phyloP scores from a whole-genome alignment of 805 yeast species.

The Cyberlindnera veronae region DNA sequence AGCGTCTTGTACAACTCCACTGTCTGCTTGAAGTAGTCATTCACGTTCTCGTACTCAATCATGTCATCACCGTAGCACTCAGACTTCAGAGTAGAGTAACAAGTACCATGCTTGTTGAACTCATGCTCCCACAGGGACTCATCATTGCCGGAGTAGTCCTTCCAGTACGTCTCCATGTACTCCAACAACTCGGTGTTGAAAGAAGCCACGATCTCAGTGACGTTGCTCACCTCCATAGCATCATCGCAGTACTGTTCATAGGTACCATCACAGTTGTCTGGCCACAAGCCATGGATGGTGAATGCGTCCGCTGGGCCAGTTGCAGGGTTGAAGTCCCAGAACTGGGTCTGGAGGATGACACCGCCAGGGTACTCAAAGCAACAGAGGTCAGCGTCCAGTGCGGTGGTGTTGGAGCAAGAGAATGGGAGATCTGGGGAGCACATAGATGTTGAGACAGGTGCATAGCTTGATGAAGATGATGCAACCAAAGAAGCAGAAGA shows the following conservation, averaged over 20 bases:
- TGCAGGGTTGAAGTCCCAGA: conserved; percentile 84
- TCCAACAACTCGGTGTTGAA: conserved; percentile 46
- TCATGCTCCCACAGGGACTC: conserved; percentile 83
- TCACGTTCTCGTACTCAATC: conserved; percentile 40
- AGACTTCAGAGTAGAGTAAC: conserved; percentile 77
- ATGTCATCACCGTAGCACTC: conserved; percentile 50
- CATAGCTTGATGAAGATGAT: too few relatives aligned
- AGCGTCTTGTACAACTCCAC: conserved; percentile 53
- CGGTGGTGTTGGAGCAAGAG: conserved; percentile 56
- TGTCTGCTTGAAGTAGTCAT: conserved; percentile 64
- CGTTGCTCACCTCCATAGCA: conserved; percentile 50
- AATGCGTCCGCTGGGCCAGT: conserved; percentile 67
- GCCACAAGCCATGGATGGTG: conserved; percentile 88
- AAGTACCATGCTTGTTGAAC: conserved; percentile 91
- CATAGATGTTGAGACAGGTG: too few relatives aligned
- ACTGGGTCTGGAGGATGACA: conserved; percentile 79
- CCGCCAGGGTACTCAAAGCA: conserved; percentile 90
- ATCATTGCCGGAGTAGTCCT: conserved; percentile 65
- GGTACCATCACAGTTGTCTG: conserved; percentile 80
- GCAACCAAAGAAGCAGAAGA: neutral
- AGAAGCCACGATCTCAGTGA: conserved; percentile 40
- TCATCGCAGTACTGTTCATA: conserved; percentile 77
- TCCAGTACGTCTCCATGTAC: conserved; percentile 66
- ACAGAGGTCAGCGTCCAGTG: conserved; percentile 53
- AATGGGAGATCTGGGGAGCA: conserved; percentile 61